Conservation (phyloP, 768 basidiomycete species). For the Xerocomus spinulosus region DNA sequence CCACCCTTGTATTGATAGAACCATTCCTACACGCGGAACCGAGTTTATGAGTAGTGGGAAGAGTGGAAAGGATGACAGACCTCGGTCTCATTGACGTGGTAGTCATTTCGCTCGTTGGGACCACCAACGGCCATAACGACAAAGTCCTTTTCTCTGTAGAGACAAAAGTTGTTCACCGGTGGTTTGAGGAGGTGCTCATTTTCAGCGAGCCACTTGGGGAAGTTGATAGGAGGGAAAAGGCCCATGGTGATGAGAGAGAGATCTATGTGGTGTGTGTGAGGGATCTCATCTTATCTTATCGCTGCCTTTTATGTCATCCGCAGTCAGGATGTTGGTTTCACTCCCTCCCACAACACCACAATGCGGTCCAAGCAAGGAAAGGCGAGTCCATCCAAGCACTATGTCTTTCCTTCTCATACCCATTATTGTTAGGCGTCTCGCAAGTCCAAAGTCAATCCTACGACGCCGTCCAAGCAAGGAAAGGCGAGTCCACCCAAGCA, state of each 20-base stretch:
- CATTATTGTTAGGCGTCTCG: too few species aligned
- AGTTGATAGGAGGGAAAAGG: conserved; percentile 78
- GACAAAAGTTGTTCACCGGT: conserved; percentile 88
- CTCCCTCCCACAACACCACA: background rate
- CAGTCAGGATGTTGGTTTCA: background rate
- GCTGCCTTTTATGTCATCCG: background rate
- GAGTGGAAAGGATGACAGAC: conserved; percentile 32
- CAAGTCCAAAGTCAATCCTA: too few species aligned
- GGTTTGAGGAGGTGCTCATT: conserved; percentile 80
- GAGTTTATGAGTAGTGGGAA: background rate
- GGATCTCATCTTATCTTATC: conserved; percentile 5
- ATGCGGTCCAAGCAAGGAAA: background rate
- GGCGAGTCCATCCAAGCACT: background rate
- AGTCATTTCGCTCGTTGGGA: conserved; percentile 91
- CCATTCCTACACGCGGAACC: conserved; percentile 65
- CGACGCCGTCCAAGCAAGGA: background rate
- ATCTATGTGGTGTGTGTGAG: too few species aligned
- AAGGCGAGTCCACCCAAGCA: background rate
- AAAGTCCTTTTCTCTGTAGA: conserved; percentile 80
- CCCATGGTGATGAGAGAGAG: conserved; percentile 46
- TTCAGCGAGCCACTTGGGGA: conserved; percentile 81
- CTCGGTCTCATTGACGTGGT: conserved; percentile 95
- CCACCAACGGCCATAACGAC: conserved; percentile 97
- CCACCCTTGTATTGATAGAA: conserved; percentile 95
- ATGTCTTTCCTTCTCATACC: background rate